These are phyloP conservation scores for Oryza australiensis DNA, from an alignment of 176 grass and related monocot species.

Conservation along the genomic window DNA sequence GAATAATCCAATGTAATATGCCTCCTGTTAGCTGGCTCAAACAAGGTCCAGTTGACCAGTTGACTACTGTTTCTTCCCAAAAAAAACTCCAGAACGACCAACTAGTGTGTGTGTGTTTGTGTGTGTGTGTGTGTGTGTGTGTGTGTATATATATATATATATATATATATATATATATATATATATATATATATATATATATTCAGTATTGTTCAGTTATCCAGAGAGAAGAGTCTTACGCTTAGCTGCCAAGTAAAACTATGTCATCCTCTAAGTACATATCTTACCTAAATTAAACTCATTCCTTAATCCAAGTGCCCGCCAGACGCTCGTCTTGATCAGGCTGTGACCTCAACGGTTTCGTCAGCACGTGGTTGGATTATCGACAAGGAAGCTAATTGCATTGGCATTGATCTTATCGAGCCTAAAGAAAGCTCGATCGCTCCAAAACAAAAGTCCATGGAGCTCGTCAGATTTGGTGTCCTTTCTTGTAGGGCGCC, in stretches of 20 bases:
- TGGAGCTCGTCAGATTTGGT: not conserved
- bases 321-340: not conserved
- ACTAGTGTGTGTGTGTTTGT: too few relatives aligned
- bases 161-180: too few relatives aligned
- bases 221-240: not conserved
- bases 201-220: not conserved
- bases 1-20: too few relatives aligned
- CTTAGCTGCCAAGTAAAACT: conserved; percentile 2
- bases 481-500: conserved; percentile 9
- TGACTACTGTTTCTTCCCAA: too few relatives aligned
- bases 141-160: too few relatives aligned
- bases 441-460: conserved; percentile 15
- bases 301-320: not conserved
- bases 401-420: not conserved
- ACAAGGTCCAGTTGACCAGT: too few relatives aligned
- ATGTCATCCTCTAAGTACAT: not conserved
- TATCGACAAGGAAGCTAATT: not conserved
- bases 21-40: too few relatives aligned
- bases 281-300: not conserved
- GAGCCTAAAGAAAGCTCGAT: not conserved
- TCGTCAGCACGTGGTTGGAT: not conserved
- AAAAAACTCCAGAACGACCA: too few relatives aligned
- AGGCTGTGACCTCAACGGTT: not conserved
- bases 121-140: too few relatives aligned
- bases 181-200: not conserved